These are phyloP conservation scores for Aspergillus amoenus DNA, from an alignment of 2,329 filamentous ascomycete genomes.

Conservation along the genomic window DNA sequence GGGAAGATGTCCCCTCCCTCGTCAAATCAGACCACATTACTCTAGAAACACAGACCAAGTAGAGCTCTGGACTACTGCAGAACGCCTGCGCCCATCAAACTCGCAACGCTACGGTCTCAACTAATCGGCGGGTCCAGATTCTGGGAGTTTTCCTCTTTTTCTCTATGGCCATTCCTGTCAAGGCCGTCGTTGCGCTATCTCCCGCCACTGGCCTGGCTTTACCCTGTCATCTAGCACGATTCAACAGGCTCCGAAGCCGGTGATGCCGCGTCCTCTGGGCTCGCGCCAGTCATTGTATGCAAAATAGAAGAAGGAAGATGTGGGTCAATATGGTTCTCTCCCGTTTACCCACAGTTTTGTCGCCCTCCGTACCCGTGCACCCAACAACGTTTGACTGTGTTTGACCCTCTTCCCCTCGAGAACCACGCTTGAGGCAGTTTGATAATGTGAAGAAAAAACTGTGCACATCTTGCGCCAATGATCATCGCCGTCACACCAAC, in stretches of 20 bases:
- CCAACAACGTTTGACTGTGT: not conserved
- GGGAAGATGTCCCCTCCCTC: slow-evolving; percentile 17
- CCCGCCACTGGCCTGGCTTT: slow-evolving; percentile 21
- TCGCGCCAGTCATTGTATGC: slow-evolving; percentile 9
- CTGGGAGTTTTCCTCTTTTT: slow-evolving; percentile 4
- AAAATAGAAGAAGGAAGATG: slow-evolving; percentile 5
- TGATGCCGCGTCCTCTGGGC: slow-evolving; percentile 7
- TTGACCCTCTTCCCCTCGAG: slow-evolving; percentile 4
- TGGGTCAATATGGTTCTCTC: slow-evolving; percentile 12
- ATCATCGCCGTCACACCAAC: slow-evolving; percentile 19
- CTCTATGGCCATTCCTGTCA: slow-evolving; percentile 10
- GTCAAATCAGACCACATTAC: slow-evolving; percentile 18
- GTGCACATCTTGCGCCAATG: slow-evolving; percentile 26
- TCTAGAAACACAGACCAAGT: slow-evolving; percentile 18
- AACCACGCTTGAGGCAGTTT: slow-evolving; percentile 1
- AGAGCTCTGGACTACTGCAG: slow-evolving; percentile 9
- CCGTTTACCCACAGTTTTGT: slow-evolving; percentile 7
- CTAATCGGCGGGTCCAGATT: slow-evolving; percentile 6
- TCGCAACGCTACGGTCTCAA: slow-evolving; percentile 13
- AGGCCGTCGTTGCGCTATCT: slow-evolving; percentile 20
- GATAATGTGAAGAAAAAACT: slow-evolving; percentile 19
- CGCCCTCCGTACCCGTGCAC: not conserved
- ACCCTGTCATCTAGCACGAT: slow-evolving; percentile 23
- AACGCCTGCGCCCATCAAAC: slow-evolving; percentile 2
- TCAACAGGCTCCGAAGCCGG: slow-evolving; percentile 3